Percentiles rank a stretch among this genome's conserved stretches.
These are phyloP conservation scores for Thozetella sp. DNA, from an alignment of 495 filamentous ascomycete genomes.

Conservation along the genomic window DNA sequence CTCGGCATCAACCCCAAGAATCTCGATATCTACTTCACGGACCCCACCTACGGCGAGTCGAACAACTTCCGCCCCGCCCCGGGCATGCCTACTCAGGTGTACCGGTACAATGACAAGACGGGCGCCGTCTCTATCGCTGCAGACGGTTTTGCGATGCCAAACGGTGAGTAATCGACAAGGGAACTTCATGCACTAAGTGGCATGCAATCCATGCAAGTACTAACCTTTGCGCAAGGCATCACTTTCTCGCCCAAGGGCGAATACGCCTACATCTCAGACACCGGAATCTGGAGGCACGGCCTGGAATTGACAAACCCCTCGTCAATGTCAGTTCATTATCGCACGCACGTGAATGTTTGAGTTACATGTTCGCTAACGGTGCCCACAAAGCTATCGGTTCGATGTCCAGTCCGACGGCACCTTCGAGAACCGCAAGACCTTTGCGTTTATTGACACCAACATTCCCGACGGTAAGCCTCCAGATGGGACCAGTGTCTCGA, in stretches of 20 bases:
- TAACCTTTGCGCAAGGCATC: too few relatives aligned
- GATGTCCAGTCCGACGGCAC: slow-evolving; percentile 40
- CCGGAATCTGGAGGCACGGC: slow-evolving; percentile 40
- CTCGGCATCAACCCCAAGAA: slow-evolving; percentile 51
- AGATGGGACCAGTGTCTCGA: not conserved
- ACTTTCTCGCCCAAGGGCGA: slow-evolving; percentile 55
- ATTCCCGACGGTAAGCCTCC: slow-evolving; percentile 49
- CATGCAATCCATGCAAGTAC: not conserved
- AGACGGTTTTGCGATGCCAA: slow-evolving; percentile 57
- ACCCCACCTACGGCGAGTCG: slow-evolving; percentile 60
- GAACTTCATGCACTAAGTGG: not conserved
- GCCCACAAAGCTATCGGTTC: slow-evolving; percentile 40
- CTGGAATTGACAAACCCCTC: slow-evolving; percentile 30
- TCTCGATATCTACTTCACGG: slow-evolving; percentile 64
- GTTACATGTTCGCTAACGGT: too few relatives aligned
- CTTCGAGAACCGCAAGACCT: slow-evolving; percentile 47
- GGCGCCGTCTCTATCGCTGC: slow-evolving; percentile 53
- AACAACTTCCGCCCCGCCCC: slow-evolving; percentile 58
- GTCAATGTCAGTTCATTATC: slow-evolving; percentile 34
- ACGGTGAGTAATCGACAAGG: slow-evolving; percentile 43
- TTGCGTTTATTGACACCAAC: slow-evolving; percentile 56
- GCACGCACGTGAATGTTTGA: too few relatives aligned
- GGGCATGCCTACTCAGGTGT: slow-evolving; percentile 56
- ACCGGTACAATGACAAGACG: slow-evolving; percentile 47
- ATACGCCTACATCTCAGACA: slow-evolving; percentile 59